These are phyloP conservation scores for Oryza meyeriana DNA, from an alignment of 176 grass and related monocot species.

Conservation along the genomic window DNA sequence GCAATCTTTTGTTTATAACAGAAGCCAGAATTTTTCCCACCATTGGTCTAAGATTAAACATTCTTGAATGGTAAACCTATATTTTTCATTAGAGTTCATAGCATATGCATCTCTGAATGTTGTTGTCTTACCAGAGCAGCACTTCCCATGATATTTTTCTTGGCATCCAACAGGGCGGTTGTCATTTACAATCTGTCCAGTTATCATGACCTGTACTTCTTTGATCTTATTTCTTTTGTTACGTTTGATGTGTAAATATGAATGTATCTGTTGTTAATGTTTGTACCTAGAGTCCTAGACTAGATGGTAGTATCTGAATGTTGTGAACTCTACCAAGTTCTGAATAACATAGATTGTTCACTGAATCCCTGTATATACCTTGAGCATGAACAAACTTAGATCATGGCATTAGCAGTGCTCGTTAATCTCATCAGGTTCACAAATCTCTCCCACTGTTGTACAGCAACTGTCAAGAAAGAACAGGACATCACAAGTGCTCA, in stretches of 20 bases:
- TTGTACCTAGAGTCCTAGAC: background rate
- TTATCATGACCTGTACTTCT: background rate
- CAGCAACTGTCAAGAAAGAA: background rate
- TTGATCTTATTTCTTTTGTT: background rate
- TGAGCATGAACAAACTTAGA: background rate
- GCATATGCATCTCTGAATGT: background rate
- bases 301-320: background rate
- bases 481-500: background rate
- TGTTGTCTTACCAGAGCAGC: background rate
- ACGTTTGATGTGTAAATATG: background rate
- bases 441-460: background rate
- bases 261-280: background rate
- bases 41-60: background rate
- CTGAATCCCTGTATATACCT: background rate
- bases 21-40: background rate
- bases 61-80: background rate
- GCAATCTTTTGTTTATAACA: background rate
- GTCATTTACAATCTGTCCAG: background rate
- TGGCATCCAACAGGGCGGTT: background rate
- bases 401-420: no score
- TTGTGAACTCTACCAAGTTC: background rate
- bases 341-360: background rate
- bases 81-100: background rate
- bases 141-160: background rate
- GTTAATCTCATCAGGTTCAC: background rate